phyloP scores from a whole-genome alignment of 371 early-diverging fungal genomes.

The Apophysomyces variabilis region DNA sequence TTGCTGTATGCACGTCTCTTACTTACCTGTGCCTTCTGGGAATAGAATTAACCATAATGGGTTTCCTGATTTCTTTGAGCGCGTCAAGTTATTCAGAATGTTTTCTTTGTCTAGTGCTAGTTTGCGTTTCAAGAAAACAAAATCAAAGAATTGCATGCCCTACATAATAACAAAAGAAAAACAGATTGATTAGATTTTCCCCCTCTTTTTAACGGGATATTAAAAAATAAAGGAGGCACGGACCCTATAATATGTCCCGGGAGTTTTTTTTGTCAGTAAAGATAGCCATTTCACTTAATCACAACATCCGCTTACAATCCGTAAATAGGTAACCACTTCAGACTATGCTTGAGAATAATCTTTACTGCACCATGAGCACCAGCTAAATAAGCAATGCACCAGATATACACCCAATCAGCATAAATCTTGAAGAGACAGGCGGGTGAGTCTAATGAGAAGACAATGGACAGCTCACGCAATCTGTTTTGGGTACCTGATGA shows the following conservation, averaged over 20 bases:
- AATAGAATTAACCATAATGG: constrained; percentile 87
- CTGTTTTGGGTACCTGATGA: constrained; percentile 66
- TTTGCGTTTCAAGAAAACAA: constrained; percentile 82
- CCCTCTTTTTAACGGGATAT: constrained; percentile 11
- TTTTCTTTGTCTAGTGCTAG: constrained; percentile 71
- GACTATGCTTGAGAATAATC: constrained; percentile 79
- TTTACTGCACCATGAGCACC: constrained; percentile 75
- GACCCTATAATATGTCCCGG: constrained; percentile 1
- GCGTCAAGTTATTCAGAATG: constrained; percentile 46
- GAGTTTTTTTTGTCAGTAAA: not conserved
- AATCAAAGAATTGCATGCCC: constrained; percentile 87
- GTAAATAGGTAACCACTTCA: constrained; percentile 77
- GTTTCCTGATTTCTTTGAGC: constrained; percentile 37
- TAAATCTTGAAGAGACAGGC: constrained; percentile 54
- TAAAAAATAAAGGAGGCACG: not conserved
- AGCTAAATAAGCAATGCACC: constrained; percentile 68
- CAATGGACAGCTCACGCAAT: too few species aligned
- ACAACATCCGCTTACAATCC: constrained; percentile 63
- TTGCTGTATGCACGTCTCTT: not conserved
- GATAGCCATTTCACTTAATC: not conserved
- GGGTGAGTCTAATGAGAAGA: too few species aligned
- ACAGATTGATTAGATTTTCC: constrained; percentile 1
- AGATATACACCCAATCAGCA: constrained; percentile 89
- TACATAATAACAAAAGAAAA: constrained; percentile 26
- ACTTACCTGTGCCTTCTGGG: constrained; percentile 82